A percentile compares a stretch with the other conserved stretches of the same genome.
Evolutionary conservation across 768 basidiomycete species (phyloP).

Genomic region (Boletus tylopilopsis): DNA sequence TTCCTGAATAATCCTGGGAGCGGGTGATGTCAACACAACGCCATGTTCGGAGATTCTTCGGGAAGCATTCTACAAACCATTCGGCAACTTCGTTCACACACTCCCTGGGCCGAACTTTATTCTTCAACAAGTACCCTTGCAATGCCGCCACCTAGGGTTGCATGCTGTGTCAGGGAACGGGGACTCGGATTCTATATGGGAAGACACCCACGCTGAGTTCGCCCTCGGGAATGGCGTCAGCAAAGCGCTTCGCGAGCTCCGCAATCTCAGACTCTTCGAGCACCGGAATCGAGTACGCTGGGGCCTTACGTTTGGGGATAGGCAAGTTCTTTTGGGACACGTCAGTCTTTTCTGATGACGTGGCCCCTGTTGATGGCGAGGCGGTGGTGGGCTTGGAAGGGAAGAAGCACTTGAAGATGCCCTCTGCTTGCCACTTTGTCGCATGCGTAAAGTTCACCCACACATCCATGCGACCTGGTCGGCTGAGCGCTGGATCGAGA

Average conservation of each 20-base stretch:
- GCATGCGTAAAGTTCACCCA: slow-evolving; percentile 91
- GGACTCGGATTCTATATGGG: background rate
- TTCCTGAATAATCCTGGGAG: slow-evolving; percentile 59
- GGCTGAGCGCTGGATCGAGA: slow-evolving; percentile 82
- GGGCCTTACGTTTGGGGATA: slow-evolving; percentile 58
- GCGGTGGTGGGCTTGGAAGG: slow-evolving; percentile 45
- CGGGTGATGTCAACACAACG: background rate
- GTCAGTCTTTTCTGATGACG: slow-evolving; percentile 33
- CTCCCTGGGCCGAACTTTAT: slow-evolving; percentile 85
- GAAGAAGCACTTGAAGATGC: slow-evolving; percentile 94
- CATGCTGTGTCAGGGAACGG: background rate
- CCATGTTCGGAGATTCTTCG: slow-evolving; percentile 3
- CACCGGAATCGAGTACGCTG: slow-evolving; percentile 58
- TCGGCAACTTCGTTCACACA: slow-evolving; percentile 76
- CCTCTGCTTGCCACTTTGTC: slow-evolving; percentile 90
- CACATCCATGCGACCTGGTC: slow-evolving; percentile 89
- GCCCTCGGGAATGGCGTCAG: slow-evolving; percentile 78
- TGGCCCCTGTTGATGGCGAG: slow-evolving; percentile 8
- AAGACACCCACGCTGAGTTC: slow-evolving; percentile 80
- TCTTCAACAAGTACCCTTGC: slow-evolving; percentile 85
- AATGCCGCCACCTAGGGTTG: slow-evolving; percentile 67
- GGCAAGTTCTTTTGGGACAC: slow-evolving; percentile 65
- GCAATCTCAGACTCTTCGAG: slow-evolving; percentile 74
- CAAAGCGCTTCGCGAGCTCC: slow-evolving; percentile 77
- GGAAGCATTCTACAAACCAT: slow-evolving; percentile 45